A percentile compares a stretch with the other conserved stretches of the same genome.
Evolutionary conservation across 2,329 filamentous ascomycete species (phyloP).

Genomic region (Plenodomus biglobosus): DNA sequence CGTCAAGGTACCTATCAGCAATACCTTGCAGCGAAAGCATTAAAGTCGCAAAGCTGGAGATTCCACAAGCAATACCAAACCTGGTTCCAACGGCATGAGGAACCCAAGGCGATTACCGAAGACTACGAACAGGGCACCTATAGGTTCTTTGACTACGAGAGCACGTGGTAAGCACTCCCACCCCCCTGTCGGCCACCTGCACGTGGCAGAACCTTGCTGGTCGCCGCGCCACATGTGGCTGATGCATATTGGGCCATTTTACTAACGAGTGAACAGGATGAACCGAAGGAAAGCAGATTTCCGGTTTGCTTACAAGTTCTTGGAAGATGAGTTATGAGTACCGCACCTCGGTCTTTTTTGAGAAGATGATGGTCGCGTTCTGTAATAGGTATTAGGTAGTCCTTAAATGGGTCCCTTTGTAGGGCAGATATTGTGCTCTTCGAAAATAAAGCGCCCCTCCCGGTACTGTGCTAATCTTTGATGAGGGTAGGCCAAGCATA

Average conservation of each 20-base stretch:
- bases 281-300: conserved; percentile 97
- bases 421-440: conserved; percentile 26
- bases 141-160: conserved; percentile 99
- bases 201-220: conserved; percentile 4
- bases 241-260: conserved; percentile 8
- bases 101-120: conserved; percentile 97
- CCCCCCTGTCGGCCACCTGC: conserved; percentile 5
- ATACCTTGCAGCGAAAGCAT: conserved; percentile 90
- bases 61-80: conserved; percentile 99
- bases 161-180: conserved; percentile 73
- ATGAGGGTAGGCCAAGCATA: neutral
- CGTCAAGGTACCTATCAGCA: conserved; percentile 95
- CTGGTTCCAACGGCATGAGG: conserved; percentile 98
- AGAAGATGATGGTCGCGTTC: conserved; percentile 18
- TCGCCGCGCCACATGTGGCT: conserved; percentile 5
- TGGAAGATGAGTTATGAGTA: conserved; percentile 81
- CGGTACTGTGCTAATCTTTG: conserved; percentile 2
- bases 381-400: conserved; percentile 43
- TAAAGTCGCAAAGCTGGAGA: conserved; percentile 97
- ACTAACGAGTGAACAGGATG: conserved; percentile 69
- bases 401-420: conserved; percentile 24
- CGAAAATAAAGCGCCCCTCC: conserved; percentile 5
- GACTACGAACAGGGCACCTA: conserved; percentile 99
- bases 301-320: conserved; percentile 96
- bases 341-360: conserved; percentile 1